Evolutionary conservation across 768 basidiomycete genomes (phyloP).

Genomic region (Tylopilus sp.): DNA sequence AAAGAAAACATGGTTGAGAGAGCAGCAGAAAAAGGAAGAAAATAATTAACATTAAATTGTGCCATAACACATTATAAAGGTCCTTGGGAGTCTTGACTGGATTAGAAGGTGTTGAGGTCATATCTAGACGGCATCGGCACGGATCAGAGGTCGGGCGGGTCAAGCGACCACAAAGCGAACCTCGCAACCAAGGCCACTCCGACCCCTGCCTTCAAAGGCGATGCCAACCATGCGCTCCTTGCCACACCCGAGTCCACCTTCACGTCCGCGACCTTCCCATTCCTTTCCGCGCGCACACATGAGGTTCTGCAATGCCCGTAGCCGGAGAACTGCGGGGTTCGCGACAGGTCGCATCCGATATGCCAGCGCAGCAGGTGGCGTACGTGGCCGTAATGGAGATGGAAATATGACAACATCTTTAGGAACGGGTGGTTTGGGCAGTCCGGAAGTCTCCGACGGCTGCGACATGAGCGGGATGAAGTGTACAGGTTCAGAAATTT

Average conservation of each 20-base stretch:
- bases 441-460: conserved; percentile 26
- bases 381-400: conserved; percentile 40
- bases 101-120: conserved; percentile 2
- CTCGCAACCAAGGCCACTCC: conserved; percentile 46
- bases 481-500: conserved; percentile 28
- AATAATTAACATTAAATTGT: conserved; percentile 33
- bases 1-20: background rate
- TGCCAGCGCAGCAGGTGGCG: conserved; percentile 28
- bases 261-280: conserved; percentile 48
- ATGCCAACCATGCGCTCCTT: conserved; percentile 56
- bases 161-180: conserved; percentile 34
- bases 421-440: conserved; percentile 26
- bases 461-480: conserved; percentile 42
- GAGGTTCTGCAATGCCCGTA: conserved; percentile 60
- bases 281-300: conserved; percentile 40
- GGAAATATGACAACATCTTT: conserved; percentile 40
- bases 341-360: conserved; percentile 55
- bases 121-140: conserved; percentile 3
- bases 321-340: conserved; percentile 56
- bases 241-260: conserved; percentile 51
- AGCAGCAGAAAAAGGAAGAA: background rate
- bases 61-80: conserved; percentile 30
- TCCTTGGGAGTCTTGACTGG: conserved; percentile 11
- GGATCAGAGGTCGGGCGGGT: background rate
- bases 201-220: conserved; percentile 60